These are phyloP conservation scores for Microbotryomycetes sp. DNA, from an alignment of 1,284 basidiomycete species.

Conservation along the genomic window DNA sequence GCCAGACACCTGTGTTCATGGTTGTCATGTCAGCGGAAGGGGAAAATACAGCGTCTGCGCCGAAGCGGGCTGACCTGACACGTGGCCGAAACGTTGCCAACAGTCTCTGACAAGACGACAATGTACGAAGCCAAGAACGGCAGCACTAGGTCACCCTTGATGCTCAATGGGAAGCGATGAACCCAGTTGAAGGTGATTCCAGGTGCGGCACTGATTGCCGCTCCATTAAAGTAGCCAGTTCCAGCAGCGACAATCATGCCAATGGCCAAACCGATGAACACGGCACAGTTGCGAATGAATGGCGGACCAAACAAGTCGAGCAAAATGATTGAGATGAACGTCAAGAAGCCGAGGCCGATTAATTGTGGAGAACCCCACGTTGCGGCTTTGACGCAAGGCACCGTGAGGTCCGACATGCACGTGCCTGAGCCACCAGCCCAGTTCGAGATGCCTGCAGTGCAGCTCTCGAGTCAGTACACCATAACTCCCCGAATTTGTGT, in stretches of 20 bases:
- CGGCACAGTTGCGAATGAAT: constrained; percentile 34
- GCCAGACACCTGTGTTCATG: constrained; percentile 24
- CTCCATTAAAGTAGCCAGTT: constrained; percentile 4
- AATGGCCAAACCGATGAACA: constrained; percentile 37
- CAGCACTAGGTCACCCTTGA: constrained; percentile 37
- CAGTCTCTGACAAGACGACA: constrained; percentile 35
- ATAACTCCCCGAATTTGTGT: too few relatives aligned
- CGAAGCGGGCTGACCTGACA: too few relatives aligned
- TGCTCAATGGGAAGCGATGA: constrained; percentile 36
- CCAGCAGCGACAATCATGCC: constrained; percentile 13
- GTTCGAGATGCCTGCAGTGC: constrained; percentile 37
- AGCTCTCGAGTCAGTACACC: too few relatives aligned
- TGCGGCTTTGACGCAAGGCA: neutral
- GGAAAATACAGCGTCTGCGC: too few relatives aligned
- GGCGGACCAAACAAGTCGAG: constrained; percentile 40
- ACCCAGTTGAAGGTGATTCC: constrained; percentile 38
- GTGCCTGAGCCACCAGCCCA: constrained; percentile 35
- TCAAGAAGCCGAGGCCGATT: constrained; percentile 37
- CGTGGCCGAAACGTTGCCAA: constrained; percentile 40
- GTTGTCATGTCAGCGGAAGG: too few relatives aligned
- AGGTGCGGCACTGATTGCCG: neutral
- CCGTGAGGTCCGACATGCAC: constrained; percentile 8
- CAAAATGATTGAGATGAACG: constrained; percentile 38
- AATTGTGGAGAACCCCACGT: neutral
- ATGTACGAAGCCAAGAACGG: constrained; percentile 39